Percentiles rank a stretch among this genome's conserved stretches.
These are phyloP conservation scores for Acer campestre DNA, from an alignment of 345 rosid genomes.

Conservation along the genomic window DNA sequence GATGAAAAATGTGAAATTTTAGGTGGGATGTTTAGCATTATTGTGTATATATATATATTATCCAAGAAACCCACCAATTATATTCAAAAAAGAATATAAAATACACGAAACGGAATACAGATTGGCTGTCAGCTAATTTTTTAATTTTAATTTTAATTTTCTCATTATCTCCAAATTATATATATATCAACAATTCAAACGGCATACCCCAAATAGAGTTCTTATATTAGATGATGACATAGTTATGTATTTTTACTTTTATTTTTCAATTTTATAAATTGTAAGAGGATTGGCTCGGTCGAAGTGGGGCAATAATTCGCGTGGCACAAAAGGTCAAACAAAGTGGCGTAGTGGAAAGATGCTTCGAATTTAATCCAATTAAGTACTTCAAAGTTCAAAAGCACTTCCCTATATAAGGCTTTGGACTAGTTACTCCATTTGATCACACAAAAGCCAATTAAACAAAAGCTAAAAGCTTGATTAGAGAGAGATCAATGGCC, in stretches of 20 bases:
- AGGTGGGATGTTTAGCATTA: too few species aligned
- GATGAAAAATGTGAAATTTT: too few species aligned
- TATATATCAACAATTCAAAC: too few species aligned
- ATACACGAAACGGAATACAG: not conserved
- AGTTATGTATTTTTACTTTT: not conserved
- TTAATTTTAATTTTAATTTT: too few species aligned
- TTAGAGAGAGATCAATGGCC: conserved; percentile 31
- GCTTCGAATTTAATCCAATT: not conserved
- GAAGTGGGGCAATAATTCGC: conserved; percentile 30
- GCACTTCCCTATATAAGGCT: conserved; percentile 18
- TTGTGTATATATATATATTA: not conserved
- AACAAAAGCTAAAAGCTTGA: not conserved
- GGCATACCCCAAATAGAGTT: too few species aligned
- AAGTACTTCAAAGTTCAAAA: not conserved
- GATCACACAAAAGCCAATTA: not conserved
- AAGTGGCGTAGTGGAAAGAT: conserved; percentile 43
- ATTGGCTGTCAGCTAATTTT: not conserved
- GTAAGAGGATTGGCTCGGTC: not conserved
- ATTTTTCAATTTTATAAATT: not conserved
- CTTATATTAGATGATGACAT: too few species aligned
- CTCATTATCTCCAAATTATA: too few species aligned
- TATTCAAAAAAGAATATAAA: not conserved
- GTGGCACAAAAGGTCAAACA: conserved; percentile 39
- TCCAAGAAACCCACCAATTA: too few species aligned
- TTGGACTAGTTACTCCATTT: not conserved